A percentile compares a stretch with the other conserved stretches of the same genome.
phyloP scores from a whole-genome alignment of 176 grass and related monocot genomes.

The barley (Hordeum vulgare) region DNA sequence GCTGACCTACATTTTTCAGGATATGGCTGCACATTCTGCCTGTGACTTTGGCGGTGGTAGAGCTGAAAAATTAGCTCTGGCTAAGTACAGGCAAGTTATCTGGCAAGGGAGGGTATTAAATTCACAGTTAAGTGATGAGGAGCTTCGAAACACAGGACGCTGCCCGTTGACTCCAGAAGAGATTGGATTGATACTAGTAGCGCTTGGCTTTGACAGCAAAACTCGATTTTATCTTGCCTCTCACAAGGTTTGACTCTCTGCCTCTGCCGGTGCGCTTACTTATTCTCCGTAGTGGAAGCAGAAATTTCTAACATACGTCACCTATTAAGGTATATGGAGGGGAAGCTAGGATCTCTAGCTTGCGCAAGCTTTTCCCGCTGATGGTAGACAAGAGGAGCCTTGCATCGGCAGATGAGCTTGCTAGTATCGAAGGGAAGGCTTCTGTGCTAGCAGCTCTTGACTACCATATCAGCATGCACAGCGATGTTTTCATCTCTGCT shows the following conservation, averaged over 20 bases:
- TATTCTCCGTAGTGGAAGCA: not conserved
- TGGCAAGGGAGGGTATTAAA: constrained; percentile 93
- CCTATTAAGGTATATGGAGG: constrained; percentile 71
- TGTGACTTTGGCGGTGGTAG: constrained; percentile 87
- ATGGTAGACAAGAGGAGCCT: constrained; percentile 92
- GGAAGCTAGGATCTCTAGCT: constrained; percentile 65
- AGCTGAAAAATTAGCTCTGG: constrained; percentile 82
- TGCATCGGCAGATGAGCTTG: constrained; percentile 58
- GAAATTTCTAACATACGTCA: constrained; percentile 8
- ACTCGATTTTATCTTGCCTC: constrained; percentile 91
- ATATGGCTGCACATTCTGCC: constrained; percentile 95
- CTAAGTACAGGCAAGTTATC: constrained; percentile 90
- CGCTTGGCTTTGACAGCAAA: constrained; percentile 64
- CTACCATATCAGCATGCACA: constrained; percentile 78
- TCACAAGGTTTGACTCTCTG: constrained; percentile 58
- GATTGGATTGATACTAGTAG: constrained; percentile 70
- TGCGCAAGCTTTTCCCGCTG: constrained; percentile 66
- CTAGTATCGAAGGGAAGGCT: constrained; percentile 69
- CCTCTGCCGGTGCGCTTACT: not conserved
- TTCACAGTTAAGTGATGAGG: constrained; percentile 64
- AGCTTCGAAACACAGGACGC: constrained; percentile 63
- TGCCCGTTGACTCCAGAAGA: constrained; percentile 92
- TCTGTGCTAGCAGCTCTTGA: constrained; percentile 89
- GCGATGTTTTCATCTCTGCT: constrained; percentile 79
- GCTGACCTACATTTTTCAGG: constrained; percentile 37